phyloP scores from a whole-genome alignment of 257 asterid species.

The Verbena officinalis region DNA sequence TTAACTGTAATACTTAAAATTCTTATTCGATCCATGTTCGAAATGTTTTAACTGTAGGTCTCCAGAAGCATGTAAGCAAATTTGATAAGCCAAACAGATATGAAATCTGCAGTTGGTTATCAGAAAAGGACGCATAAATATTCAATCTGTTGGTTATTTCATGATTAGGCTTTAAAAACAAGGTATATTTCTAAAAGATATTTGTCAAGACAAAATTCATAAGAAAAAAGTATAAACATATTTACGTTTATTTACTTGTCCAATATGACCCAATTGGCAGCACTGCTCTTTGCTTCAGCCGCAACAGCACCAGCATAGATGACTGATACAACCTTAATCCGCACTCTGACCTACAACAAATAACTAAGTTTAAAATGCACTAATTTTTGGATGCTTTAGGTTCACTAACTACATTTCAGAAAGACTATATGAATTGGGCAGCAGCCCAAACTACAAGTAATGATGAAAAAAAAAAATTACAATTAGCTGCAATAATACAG shows the following conservation, averaged over 20 bases:
- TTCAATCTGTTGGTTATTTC: neutral
- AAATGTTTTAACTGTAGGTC: neutral
- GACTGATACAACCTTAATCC: constrained; percentile 72
- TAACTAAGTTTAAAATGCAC: constrained; percentile 23
- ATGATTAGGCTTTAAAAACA: constrained; percentile 4
- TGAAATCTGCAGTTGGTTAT: neutral
- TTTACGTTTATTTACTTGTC: constrained; percentile 81
- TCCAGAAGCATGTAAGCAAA: neutral
- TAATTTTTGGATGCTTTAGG: neutral
- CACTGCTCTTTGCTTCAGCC: constrained; percentile 68
- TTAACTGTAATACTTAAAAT: neutral
- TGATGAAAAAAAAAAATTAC: neutral
- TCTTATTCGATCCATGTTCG: neutral
- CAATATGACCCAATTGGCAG: constrained; percentile 82
- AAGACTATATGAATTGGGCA: too few relatives aligned
- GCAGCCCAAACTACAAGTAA: neutral
- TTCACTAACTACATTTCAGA: too few relatives aligned
- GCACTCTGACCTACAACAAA: constrained; percentile 71
- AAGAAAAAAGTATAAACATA: constrained; percentile 41
- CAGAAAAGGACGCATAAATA: neutral
- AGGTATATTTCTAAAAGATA: neutral
- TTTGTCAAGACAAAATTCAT: constrained; percentile 14
- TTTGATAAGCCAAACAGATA: neutral
- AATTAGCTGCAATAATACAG: neutral
- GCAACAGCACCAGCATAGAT: constrained; percentile 67